A percentile compares a stretch with the other conserved stretches of the same genome.
Conservation (phyloP, 78 protist genomes). For the Dictyostelium firmibasis region DNA sequence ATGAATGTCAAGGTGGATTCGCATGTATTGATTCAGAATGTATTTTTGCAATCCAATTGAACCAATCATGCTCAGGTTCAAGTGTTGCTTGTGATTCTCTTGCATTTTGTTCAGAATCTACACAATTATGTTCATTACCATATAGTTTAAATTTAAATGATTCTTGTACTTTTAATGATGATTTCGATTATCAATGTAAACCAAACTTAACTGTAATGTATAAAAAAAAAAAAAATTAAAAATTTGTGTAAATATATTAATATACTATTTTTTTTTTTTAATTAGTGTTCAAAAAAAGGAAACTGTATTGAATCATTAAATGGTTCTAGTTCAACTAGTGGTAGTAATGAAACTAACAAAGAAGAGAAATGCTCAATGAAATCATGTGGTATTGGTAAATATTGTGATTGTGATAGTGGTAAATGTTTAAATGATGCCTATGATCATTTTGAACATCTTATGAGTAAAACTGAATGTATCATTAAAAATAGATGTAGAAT, state of each 20-base stretch:
- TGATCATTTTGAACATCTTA: neutral
- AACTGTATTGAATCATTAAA: neutral
- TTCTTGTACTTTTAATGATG: neutral
- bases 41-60: neutral
- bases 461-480: neutral
- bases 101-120: neutral
- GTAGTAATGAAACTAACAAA: neutral
- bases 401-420: neutral
- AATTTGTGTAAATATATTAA: too few relatives aligned
- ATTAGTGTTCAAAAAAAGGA: neutral
- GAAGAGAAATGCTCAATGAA: neutral
- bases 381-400: neutral
- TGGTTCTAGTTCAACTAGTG: neutral
- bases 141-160: neutral
- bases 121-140: neutral
- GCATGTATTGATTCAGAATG: neutral
- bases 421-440: neutral
- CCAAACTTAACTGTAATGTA: neutral
- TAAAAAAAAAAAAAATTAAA: too few relatives aligned
- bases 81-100: neutral
- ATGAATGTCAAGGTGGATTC: neutral
- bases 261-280: too few relatives aligned
- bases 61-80: conserved; percentile 1
- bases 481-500: neutral
- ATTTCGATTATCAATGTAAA: neutral